Evolutionary conservation across 208 protist genomes (phyloP), one percentile per base, ranked within the genome.

Genomic region (Acanthamoeba lenticulata): DNA sequence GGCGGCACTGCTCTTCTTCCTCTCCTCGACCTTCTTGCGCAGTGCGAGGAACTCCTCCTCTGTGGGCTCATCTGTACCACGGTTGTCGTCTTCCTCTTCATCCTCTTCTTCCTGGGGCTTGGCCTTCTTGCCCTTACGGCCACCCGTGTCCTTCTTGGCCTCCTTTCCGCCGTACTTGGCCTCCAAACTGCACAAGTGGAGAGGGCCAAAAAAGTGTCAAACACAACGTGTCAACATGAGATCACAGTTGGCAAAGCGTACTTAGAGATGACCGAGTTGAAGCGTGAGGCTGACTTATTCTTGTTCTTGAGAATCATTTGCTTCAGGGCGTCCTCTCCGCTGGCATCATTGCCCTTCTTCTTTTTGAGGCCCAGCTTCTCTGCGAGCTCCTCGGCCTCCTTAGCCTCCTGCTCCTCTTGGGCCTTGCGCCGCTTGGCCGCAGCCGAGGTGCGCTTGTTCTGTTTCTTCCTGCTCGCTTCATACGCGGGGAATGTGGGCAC

Each of bases 351-450:
- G 36, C 74, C 36, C 74, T 55, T 29, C 32, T 45, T 79, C 36
- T 45, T 45, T 19, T 15, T 47, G n/a, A 74, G 55, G 19, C 85
- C 85, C 24, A 91, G 29, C 47, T 65, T 72, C n/a, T 91, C 32
- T 24, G 85, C 85, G 34, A 91, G 32, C 55, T 91, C 85, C 34
- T 91, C 52, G 55, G 85, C 85, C n/a, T 91, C 85, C 34, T 74
- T 72, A 38, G 85, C 85, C 85, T 91, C 42, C 52, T 91, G 34
- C 1, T 49, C 77, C 29, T 86, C 45, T 44, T 57, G 40, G 7
- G 40, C 45, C 44, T n/a, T 86, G 13, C 45, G 40, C 13, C 45
- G 4, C 57, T 42, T 57, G 44, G 77, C 69, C n/a, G 81, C 79
- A 42, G 42, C 36, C 24, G 42, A 38, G 42, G n/a, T 52, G 17